Base-by-base conservation (phyloP, 257 asterid species). In the Penstemon eatonii region DNA sequence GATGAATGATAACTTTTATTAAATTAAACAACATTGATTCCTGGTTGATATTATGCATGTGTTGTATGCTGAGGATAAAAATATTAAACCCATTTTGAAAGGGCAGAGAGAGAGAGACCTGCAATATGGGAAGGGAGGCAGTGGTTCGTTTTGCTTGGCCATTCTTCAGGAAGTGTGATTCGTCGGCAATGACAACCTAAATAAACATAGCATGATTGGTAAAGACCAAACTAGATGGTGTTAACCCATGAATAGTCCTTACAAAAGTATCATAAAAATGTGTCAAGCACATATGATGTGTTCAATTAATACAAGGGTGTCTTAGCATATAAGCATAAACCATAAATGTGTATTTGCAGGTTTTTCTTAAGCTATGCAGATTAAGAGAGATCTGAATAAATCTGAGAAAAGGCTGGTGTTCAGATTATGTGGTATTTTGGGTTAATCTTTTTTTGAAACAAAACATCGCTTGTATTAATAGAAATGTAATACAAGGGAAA, bases 161-260 rank as follows among this genome's bases (percentile, higher is more conserved):
- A 82, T 93, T 93, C 86, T 93, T 93, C 78, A 93, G 80, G 84
- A 83, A 93, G 78, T 93, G 99, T 18, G 99, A 93, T 82, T 93
- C 99, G 83, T 93, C 99, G 18, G 97, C 99, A 75, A 93, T 85
- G 70, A 90, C 95, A 68, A 88, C 82, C 98, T 92, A 79, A 73
- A 84, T 68, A 72, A 72, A 75, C 71, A 82, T 40, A 80, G 37
- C 66, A 66, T 50, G 69, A 66, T 42, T 62, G 51, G 50, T 69
- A 69, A 77, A 70, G 70, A 67, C 59, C 51, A 33, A 56, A 45
- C 69, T 56, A 49, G 63, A 62, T 63, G 43, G 39, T 19, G 53
- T 49, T 54, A 56, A 25, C 51, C 59, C 54, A 52, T 44, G 43
- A 38, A 46, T 66, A 58, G 45, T 60, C 55, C 45, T 42, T 61